Conservation (phyloP, 768 basidiomycete species). For the Suillus plorans region DNA sequence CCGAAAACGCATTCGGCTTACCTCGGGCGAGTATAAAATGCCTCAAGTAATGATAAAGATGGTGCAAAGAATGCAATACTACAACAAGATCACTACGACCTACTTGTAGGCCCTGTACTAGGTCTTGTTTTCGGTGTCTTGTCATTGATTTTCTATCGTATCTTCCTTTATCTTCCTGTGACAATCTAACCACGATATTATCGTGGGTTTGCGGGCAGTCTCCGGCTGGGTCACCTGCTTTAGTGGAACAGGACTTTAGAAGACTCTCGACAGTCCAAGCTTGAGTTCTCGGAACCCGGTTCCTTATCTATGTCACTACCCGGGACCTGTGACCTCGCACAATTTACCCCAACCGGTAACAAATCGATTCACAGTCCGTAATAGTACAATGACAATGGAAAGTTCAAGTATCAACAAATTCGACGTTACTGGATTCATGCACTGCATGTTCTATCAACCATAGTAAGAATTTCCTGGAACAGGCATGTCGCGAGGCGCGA, state of each 20-base stretch:
- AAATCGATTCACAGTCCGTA: neutral
- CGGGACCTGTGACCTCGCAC: neutral
- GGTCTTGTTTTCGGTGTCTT: neutral
- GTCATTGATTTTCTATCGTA: neutral
- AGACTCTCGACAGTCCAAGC: neutral
- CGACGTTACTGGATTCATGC: neutral
- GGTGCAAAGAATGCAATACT: neutral
- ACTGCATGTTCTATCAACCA: constrained; percentile 11
- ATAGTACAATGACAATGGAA: constrained; percentile 1
- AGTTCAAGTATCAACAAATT: constrained; percentile 5
- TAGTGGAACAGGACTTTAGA: neutral
- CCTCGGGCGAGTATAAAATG: neutral
- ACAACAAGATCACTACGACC: neutral
- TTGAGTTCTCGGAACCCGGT: neutral
- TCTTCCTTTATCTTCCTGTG: neutral
- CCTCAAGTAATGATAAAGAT: neutral
- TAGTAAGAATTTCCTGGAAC: constrained; percentile 27
- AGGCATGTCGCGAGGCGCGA: constrained; percentile 35
- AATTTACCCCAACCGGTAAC: neutral
- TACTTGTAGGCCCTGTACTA: neutral
- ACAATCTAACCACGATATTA: neutral
- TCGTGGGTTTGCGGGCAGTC: neutral
- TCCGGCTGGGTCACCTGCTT: neutral
- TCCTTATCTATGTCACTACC: neutral
- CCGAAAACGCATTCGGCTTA: neutral